phyloP scores from a whole-genome alignment of 306 rosid genomes.

The Astragalus membranaceus region DNA sequence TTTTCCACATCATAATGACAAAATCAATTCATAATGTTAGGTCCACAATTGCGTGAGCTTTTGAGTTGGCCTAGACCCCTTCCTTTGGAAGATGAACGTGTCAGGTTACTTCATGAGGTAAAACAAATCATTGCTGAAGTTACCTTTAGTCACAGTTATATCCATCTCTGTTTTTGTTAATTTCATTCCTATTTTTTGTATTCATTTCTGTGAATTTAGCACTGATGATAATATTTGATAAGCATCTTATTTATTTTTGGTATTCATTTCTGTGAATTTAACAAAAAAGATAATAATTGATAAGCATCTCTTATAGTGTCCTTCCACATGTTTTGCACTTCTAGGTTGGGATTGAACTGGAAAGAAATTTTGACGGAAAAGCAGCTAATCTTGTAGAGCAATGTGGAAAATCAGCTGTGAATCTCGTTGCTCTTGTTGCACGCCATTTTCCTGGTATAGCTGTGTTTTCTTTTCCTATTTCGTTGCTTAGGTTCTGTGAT shows the following conservation, averaged over 20 bases:
- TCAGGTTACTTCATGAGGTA: constrained; percentile 91
- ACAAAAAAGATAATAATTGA: not conserved
- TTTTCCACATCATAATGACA: constrained; percentile 14
- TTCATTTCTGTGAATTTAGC: not conserved
- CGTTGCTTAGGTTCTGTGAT: not conserved
- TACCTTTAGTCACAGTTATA: not conserved
- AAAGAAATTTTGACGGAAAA: constrained; percentile 70
- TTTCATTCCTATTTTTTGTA: not conserved
- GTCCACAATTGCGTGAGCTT: constrained; percentile 72
- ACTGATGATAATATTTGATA: not conserved
- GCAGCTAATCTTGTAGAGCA: constrained; percentile 73
- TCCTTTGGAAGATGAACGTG: constrained; percentile 95
- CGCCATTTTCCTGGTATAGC: constrained; percentile 87
- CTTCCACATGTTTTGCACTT: not conserved
- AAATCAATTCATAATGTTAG: constrained; percentile 33
- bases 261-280: not conserved
- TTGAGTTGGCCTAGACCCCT: constrained; percentile 90
- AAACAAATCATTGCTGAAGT: not conserved
- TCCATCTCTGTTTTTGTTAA: not conserved
- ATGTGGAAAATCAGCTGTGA: constrained; percentile 84
- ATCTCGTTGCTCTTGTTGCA: constrained; percentile 79
- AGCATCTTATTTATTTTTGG: not conserved
- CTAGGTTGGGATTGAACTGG: constrained; percentile 75
- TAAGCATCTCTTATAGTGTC: constrained; percentile 3
- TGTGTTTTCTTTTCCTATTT: not conserved